A percentile compares a stretch with the other conserved stretches of the same genome.
These are phyloP conservation scores for Talaromyces pinophilus DNA, from an alignment of 2,329 filamentous ascomycete genomes.

Conservation along the genomic window DNA sequence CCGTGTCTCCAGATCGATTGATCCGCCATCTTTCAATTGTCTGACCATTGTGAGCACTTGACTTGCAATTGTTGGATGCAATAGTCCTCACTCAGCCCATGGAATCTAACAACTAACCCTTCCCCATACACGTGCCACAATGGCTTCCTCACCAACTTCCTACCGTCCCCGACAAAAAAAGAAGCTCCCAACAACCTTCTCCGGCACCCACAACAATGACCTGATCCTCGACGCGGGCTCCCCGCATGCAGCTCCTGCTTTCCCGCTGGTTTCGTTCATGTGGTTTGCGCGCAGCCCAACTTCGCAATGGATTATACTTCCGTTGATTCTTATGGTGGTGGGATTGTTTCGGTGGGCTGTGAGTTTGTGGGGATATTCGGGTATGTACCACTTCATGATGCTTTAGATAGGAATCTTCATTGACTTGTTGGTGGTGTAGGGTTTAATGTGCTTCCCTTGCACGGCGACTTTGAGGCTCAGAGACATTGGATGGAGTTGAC, in stretches of 20 bases:
- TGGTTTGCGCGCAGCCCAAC: slow-evolving; percentile 81
- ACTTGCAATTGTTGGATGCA: neutral
- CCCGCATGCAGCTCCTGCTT: slow-evolving; percentile 64
- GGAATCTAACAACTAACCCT: neutral
- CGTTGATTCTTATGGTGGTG: slow-evolving; percentile 83
- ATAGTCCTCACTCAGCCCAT: neutral
- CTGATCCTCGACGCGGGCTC: slow-evolving; percentile 48
- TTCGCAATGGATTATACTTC: slow-evolving; percentile 90
- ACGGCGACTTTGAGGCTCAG: slow-evolving; percentile 97
- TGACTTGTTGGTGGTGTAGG: slow-evolving; percentile 51
- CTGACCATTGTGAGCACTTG: neutral
- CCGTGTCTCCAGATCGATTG: neutral
- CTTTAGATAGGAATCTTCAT: neutral
- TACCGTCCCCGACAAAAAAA: slow-evolving; percentile 51
- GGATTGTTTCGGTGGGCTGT: slow-evolving; percentile 92
- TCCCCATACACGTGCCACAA: neutral
- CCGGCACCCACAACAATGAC: slow-evolving; percentile 45
- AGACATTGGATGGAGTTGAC: slow-evolving; percentile 99
- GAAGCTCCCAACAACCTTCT: slow-evolving; percentile 36
- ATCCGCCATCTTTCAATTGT: neutral
- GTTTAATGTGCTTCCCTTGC: slow-evolving; percentile 79
- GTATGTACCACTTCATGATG: slow-evolving; percentile 47
- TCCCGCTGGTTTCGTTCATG: slow-evolving; percentile 89
- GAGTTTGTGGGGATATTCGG: slow-evolving; percentile 93
- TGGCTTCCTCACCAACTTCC: slow-evolving; percentile 33